Evolutionary conservation across 1,284 basidiomycete genomes (phyloP).

Genomic region (Irpex sp.): DNA sequence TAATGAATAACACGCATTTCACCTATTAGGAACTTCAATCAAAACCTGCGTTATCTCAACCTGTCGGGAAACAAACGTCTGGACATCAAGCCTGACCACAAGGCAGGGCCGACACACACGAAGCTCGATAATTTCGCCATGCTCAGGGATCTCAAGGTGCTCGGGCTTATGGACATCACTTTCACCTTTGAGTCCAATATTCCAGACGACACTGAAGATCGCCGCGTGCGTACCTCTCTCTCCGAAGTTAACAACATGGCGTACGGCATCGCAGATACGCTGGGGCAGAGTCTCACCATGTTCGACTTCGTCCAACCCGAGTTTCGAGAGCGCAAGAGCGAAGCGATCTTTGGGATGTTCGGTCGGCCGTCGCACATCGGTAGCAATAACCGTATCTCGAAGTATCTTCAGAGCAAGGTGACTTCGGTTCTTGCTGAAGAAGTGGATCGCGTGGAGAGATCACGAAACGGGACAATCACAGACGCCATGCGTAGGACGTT

Average conservation of each 20-base stretch:
- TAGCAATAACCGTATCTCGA: constrained; percentile 64
- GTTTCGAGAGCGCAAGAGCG: constrained; percentile 74
- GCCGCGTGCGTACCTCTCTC: constrained; percentile 89
- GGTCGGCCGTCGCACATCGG: constrained; percentile 70
- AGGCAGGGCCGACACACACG: constrained; percentile 26
- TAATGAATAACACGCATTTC: not conserved
- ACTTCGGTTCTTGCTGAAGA: constrained; percentile 57
- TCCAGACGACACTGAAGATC: constrained; percentile 90
- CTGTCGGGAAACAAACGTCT: constrained; percentile 85
- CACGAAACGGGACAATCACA: constrained; percentile 51
- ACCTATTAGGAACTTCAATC: constrained; percentile 87
- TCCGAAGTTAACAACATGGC: constrained; percentile 92
- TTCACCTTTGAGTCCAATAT: constrained; percentile 75
- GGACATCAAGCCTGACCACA: constrained; percentile 75
- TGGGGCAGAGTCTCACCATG: constrained; percentile 83
- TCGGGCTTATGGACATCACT: constrained; percentile 98
- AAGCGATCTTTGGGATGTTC: constrained; percentile 97
- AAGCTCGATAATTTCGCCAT: constrained; percentile 86
- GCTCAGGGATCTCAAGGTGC: constrained; percentile 77
- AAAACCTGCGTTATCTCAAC: constrained; percentile 87
- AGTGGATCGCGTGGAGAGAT: constrained; percentile 47
- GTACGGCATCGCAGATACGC: constrained; percentile 96
- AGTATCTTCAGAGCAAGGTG: constrained; percentile 83
- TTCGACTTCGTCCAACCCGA: constrained; percentile 91
- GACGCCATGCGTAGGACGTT: constrained; percentile 87